Evolutionary conservation across 805 yeast species (phyloP).

Genomic region (Naumovozyma baii): DNA sequence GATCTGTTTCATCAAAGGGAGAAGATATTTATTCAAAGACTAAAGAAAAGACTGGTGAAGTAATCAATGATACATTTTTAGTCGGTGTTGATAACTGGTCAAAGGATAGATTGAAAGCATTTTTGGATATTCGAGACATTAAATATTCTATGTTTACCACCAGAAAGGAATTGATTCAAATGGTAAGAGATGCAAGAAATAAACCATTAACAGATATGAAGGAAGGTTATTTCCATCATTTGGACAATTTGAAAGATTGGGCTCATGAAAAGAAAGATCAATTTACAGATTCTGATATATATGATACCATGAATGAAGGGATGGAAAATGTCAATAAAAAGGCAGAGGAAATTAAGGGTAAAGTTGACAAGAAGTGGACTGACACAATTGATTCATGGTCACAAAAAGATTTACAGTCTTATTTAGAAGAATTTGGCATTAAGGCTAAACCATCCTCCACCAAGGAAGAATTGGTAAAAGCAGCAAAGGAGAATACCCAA

Average conservation of each 20-base stretch:
- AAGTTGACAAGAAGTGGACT: slow-evolving; percentile 14
- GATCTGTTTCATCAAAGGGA: slow-evolving; percentile 8
- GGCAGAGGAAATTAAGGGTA: slow-evolving; percentile 8
- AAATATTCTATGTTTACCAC: slow-evolving; percentile 34
- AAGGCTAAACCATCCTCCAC: slow-evolving; percentile 14
- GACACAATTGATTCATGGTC: slow-evolving; percentile 35
- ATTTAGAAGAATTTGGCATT: slow-evolving; percentile 36
- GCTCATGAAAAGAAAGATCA: slow-evolving; percentile 11
- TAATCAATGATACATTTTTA: slow-evolving; percentile 38
- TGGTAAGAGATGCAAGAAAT: slow-evolving; percentile 30
- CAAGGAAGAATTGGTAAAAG: slow-evolving; percentile 30
- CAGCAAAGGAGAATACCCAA: slow-evolving; percentile 35
- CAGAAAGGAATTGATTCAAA: slow-evolving; percentile 31
- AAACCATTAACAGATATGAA: slow-evolving; percentile 17
- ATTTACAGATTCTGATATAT: slow-evolving; percentile 6
- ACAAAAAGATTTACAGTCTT: slow-evolving; percentile 34
- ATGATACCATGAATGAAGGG: slow-evolving; percentile 3
- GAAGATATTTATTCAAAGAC: slow-evolving; percentile 8
- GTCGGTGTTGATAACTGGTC: slow-evolving; percentile 41
- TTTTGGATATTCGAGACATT: slow-evolving; percentile 35
- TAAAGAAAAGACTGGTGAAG: slow-evolving; percentile 26
- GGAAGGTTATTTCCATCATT: background rate
- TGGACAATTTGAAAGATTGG: slow-evolving; percentile 29
- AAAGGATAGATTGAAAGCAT: slow-evolving; percentile 35
- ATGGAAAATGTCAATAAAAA: slow-evolving; percentile 7